A percentile compares a stretch with the other conserved stretches of the same genome.
Evolutionary conservation across 306 rosid genomes (phyloP).

Genomic region (Dalbergia oliveri): DNA sequence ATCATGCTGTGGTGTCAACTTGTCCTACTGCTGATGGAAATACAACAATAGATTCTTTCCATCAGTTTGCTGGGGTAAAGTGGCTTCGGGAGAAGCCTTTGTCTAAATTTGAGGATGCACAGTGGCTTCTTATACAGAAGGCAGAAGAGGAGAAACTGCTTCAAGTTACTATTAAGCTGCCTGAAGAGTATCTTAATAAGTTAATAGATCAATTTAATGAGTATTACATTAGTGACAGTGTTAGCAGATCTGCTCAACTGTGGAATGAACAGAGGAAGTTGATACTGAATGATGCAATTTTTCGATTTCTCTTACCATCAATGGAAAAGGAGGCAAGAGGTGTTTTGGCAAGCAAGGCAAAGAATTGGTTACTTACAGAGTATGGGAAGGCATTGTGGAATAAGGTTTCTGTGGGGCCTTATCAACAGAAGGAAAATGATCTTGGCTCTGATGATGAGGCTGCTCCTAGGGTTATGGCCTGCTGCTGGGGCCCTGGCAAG

Average conservation of each 20-base stretch:
- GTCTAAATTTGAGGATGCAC: slow-evolving; percentile 85
- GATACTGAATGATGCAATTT: slow-evolving; percentile 89
- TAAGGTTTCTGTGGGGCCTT: slow-evolving; percentile 94
- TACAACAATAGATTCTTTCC: slow-evolving; percentile 81
- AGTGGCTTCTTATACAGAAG: slow-evolving; percentile 97
- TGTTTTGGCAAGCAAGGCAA: slow-evolving; percentile 74
- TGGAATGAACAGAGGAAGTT: slow-evolving; percentile 99
- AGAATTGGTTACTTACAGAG: slow-evolving; percentile 83
- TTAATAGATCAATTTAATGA: slow-evolving; percentile 83
- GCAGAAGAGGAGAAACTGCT: slow-evolving; percentile 96
- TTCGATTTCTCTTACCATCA: slow-evolving; percentile 84
- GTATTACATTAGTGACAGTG: slow-evolving; percentile 94
- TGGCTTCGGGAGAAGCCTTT: slow-evolving; percentile 96
- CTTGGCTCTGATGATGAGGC: slow-evolving; percentile 86
- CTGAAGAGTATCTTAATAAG: slow-evolving; percentile 76
- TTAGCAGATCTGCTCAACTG: slow-evolving; percentile 94
- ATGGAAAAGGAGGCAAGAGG: slow-evolving; percentile 98
- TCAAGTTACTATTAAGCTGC: slow-evolving; percentile 89
- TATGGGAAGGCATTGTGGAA: slow-evolving; percentile 90
- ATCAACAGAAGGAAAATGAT: slow-evolving; percentile 91
- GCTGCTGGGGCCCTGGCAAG: slow-evolving; percentile 99
- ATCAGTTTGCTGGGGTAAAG: slow-evolving; percentile 86
- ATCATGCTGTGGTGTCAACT: slow-evolving; percentile 84
- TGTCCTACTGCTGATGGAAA: slow-evolving; percentile 87
- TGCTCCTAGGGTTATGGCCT: slow-evolving; percentile 98